Conservation (phyloP, 805 yeast species). For the Pichia gijzeniarum region DNA sequence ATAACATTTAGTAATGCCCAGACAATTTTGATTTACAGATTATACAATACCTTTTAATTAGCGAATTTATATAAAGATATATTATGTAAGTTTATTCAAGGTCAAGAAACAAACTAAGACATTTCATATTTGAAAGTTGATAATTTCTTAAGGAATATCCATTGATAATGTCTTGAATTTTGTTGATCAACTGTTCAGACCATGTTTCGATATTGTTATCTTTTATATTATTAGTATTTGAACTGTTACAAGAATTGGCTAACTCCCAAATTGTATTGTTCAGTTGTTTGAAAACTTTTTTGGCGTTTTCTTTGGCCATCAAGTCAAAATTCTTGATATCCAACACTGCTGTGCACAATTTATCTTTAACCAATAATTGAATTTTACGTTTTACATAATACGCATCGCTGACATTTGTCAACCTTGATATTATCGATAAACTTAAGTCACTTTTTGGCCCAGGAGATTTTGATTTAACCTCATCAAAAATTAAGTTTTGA, state of each 20-base stretch:
- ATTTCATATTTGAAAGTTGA: conserved; percentile 15
- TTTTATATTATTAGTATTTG: conserved; percentile 19
- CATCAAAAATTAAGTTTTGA: no score
- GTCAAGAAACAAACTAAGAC: not conserved
- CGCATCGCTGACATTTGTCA: conserved; percentile 32
- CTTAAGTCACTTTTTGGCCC: conserved; percentile 7
- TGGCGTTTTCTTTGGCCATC: conserved; percentile 18
- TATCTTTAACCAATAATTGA: conserved; percentile 28
- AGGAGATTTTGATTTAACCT: not conserved
- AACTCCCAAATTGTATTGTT: conserved; percentile 23
- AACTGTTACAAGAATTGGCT: conserved; percentile 19
- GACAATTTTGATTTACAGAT: no score
- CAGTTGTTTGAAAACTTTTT: conserved; percentile 13
- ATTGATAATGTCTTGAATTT: conserved; percentile 19
- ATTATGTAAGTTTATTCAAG: no score
- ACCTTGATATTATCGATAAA: conserved; percentile 22
- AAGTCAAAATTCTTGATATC: conserved; percentile 9
- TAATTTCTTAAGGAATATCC: conserved; percentile 27
- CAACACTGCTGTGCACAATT: conserved; percentile 19
- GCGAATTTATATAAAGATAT: no score
- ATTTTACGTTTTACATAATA: conserved; percentile 31
- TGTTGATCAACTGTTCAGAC: conserved; percentile 17
- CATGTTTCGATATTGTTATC: conserved; percentile 18
- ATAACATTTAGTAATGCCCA: no score
- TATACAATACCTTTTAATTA: no score